Evolutionary conservation across 768 basidiomycete species (phyloP), one percentile per base, ranked within the genome.

Genomic region (Boletus vinaceobasis): DNA sequence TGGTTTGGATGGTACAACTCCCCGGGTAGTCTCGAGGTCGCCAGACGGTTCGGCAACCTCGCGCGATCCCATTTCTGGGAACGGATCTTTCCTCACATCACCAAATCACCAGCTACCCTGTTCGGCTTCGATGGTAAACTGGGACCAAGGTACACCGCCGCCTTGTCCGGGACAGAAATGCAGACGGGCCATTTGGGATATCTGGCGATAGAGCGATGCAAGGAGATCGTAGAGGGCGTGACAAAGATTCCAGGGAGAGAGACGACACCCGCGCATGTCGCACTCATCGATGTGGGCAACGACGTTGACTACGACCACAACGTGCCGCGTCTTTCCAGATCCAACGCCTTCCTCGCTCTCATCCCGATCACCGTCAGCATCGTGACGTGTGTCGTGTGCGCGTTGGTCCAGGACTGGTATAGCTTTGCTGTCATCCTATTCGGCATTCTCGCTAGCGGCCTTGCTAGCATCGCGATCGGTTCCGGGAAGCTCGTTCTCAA

Each of bases 1-100:
- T 73, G 66, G 65, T 53, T 73, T 10, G 69, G 71, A 26, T 73
- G 70, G 69, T 73, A 72, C 46, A 73, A 73, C 37, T 59, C 69
- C 10, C 72, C 71, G 0, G 72, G 71, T 21, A 68, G 68, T 48
- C 60, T 66, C 32, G 49, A 54, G 26, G 58, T 73, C 13, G 71
- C 72, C 17, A 65, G 60, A 43, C 58, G 59, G 19, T 68, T 72
- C 19, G 67, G 65, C 9, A 49, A 57, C n/a, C 61, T 72, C 23
- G 66, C 70, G 3, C 56, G 53, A 13, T 63, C 64, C 26, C 58
- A 48, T 26, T 35, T 71, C 47, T 71, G 67, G 67, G 43, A 56
- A 42, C 60, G 53, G 2, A 17, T 69, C 11, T 69, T 65, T 51
- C 68, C 69, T 13, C 59, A 65, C 11, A 51, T 51, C 6, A 48